These are phyloP conservation scores for Triangularia setosa DNA, from an alignment of 2,329 filamentous ascomycete species.

Conservation along the genomic window DNA sequence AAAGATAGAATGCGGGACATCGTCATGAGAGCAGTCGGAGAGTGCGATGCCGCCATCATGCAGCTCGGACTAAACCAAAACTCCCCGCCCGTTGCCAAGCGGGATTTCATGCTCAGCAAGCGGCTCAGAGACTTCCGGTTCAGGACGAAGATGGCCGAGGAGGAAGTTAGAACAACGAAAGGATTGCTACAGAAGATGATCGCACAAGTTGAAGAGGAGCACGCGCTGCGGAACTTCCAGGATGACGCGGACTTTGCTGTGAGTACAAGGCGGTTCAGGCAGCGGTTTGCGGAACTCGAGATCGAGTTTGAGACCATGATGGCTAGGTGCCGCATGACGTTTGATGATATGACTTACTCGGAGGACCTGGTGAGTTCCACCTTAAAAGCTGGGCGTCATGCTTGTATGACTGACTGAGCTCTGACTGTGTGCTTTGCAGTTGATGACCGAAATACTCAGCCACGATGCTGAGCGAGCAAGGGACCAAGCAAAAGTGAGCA, in stretches of 20 bases:
- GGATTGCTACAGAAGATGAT: conserved; percentile 5
- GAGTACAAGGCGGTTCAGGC: background rate
- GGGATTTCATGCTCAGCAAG: background rate
- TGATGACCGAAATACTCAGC: conserved; percentile 1
- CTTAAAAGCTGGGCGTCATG: too few species aligned
- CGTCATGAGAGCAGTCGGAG: background rate
- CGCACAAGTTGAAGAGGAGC: background rate
- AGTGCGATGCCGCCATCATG: background rate
- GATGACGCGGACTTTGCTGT: background rate
- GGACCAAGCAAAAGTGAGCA: background rate
- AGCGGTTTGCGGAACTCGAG: conserved; percentile 5
- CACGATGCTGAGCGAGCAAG: background rate
- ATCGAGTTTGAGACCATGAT: conserved; percentile 8
- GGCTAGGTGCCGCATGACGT: background rate
- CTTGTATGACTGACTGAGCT: too few species aligned
- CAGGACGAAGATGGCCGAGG: background rate
- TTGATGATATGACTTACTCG: conserved; percentile 8
- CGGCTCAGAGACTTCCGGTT: background rate
- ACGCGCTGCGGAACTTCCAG: background rate
- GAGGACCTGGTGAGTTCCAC: conserved; percentile 12
- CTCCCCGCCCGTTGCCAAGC: background rate
- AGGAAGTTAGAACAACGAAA: conserved; percentile 6
- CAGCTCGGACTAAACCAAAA: background rate
- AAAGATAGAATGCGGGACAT: conserved; percentile 6
- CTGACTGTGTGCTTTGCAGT: background rate